These are phyloP conservation scores for Diaporthe ilicicola DNA, from an alignment of 2,329 filamentous ascomycete species.

Conservation along the genomic window DNA sequence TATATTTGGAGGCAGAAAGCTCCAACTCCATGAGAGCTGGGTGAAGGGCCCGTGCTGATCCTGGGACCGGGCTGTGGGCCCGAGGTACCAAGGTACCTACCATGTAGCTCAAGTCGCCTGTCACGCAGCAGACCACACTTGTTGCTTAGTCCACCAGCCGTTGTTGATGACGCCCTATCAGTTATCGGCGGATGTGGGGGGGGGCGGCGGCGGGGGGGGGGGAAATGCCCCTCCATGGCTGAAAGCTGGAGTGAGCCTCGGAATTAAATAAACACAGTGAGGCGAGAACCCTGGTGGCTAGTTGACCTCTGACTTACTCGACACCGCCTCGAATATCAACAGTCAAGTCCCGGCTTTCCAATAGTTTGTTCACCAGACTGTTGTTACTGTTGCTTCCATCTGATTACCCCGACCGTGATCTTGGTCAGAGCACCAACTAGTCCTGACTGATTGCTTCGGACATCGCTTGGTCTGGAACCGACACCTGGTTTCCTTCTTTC, in stretches of 20 bases:
- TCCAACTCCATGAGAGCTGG: not conserved
- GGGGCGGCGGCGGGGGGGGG: too few species aligned
- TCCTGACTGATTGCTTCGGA: not conserved
- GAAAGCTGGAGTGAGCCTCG: not conserved
- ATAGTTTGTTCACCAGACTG: not conserved
- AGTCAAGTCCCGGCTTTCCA: not conserved
- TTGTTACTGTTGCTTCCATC: not conserved
- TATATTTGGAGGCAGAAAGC: not conserved
- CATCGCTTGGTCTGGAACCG: not conserved
- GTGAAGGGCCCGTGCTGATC: not conserved
- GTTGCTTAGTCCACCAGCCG: not conserved
- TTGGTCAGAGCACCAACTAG: not conserved
- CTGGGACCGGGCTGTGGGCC: not conserved
- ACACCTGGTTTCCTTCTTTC: not conserved
- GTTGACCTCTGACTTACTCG: not conserved
- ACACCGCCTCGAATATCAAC: not conserved
- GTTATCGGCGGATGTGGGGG: slow-evolving; percentile 9
- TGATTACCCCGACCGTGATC: not conserved
- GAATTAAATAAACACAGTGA: not conserved
- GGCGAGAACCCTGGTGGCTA: slow-evolving; percentile 11
- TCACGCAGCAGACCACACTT: not conserved
- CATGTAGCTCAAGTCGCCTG: not conserved
- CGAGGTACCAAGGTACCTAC: not conserved
- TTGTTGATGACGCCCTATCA: slow-evolving; percentile 13
- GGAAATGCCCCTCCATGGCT: slow-evolving; percentile 22